Conservation (phyloP, 805 yeast species). For the Lipomyces spencermartinsiae region DNA sequence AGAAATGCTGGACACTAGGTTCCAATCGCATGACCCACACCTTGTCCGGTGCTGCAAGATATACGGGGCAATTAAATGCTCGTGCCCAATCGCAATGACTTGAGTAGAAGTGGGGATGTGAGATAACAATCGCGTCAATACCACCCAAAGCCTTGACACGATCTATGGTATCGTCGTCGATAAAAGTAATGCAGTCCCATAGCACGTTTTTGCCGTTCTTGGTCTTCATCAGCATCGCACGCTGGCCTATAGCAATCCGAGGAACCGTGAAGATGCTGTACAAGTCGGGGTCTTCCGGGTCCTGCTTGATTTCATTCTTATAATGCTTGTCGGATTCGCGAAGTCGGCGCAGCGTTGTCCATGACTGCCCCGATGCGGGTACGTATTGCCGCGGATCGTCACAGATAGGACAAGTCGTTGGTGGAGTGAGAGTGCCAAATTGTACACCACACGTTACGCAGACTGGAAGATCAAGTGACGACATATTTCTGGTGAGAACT, state of each 20-base stretch:
- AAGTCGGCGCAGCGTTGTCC: conserved; percentile 27
- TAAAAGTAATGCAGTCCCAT: conserved; percentile 38
- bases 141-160: conserved; percentile 31
- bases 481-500: neutral
- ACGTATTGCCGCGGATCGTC: conserved; percentile 37
- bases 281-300: conserved; percentile 20
- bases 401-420: conserved; percentile 31
- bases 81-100: conserved; percentile 38
- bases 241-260: conserved; percentile 38
- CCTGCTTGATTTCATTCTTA: conserved; percentile 26
- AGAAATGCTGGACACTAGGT: conserved; percentile 22
- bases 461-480: conserved; percentile 26
- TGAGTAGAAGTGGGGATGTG: conserved; percentile 39
- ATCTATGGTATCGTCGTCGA: conserved; percentile 31
- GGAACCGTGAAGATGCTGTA: conserved; percentile 34
- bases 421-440: conserved; percentile 16
- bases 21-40: conserved; percentile 28
- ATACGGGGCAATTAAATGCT: conserved; percentile 35
- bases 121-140: conserved; percentile 33
- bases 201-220: conserved; percentile 34
- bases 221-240: conserved; percentile 35
- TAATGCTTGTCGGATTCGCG: conserved; percentile 18
- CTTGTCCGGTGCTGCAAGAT: conserved; percentile 29
- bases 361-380: conserved; percentile 33
- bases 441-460: conserved; percentile 36